Base-by-base conservation (phyloP, 805 yeast species). In the Lachancea fermentati region DNA sequence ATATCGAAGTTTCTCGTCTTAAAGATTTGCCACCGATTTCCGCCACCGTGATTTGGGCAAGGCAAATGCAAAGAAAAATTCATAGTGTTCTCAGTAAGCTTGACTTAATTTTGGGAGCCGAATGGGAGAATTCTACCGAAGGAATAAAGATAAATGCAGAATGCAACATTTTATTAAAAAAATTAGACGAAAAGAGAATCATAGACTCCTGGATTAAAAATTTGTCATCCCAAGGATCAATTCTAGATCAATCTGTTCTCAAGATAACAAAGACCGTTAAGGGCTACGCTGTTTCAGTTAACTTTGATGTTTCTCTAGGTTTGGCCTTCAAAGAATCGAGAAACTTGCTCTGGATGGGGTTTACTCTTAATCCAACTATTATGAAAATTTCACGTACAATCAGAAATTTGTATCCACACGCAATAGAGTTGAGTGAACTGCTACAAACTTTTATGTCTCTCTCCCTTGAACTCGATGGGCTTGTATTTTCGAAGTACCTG, bases 121-220 rank as follows among this genome's bases (percentile, higher is more conserved):
- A 77, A 5, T 82, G 89, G 89, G 62, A 58, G 15, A 61, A 68
- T 7, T 77, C 75, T 43, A 73, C 80, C 2, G 87, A 80, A 38
- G 96, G 96, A 0, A 72, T 70, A 38, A 75, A 72, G 45, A 72
- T 91, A 1, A 65, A 72, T 8, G 57, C 65, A 1, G 85, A 77
- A 44, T 68, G 76, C 17, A 49, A 56, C 2, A 58, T 65, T 0
- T 65, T 84, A 35, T 51, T 66, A n/a, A 59, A 65, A 17, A 73
- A 70, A 35, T 58, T 79, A 8, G 66, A 80, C 36, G 54, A 76
- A 0, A 59, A 68, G 19, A 44, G 40, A 0, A 48, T 73, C 0
- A 72, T 70, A 37, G 58, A 66, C 0, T 52, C 56, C 2, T 87
- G 95, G 93, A 36, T 74, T 0, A 37, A 45, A 1, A 51, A 58